phyloP scores from a whole-genome alignment of 371 early-diverging fungal species.

The Mortierella sp. region DNA sequence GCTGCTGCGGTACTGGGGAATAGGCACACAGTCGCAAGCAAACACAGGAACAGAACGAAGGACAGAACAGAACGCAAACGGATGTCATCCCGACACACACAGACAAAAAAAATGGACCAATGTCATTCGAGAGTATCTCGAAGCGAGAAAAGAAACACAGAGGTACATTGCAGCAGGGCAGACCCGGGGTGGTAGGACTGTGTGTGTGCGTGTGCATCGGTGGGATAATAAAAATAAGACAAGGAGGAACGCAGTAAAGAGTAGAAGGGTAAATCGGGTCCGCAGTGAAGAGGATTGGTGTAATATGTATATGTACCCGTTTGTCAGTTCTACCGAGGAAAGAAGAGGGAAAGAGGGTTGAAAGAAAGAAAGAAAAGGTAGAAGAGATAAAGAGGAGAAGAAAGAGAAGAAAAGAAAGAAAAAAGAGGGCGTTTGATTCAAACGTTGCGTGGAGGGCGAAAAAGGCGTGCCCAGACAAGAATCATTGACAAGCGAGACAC shows the following conservation, averaged over 20 bases:
- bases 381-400: background rate
- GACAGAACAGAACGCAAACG: background rate
- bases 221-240: background rate
- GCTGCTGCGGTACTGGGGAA: background rate
- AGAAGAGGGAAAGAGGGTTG: background rate
- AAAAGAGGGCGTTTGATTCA: background rate
- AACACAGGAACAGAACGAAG: background rate
- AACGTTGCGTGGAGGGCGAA: background rate
- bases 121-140: background rate
- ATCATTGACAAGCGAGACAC: conserved; percentile 4
- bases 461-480: background rate
- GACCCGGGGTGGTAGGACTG: background rate
- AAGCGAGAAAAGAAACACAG: background rate
- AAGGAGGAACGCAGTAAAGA: background rate
- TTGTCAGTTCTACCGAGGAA: conserved; percentile 1
- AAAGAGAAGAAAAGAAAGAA: background rate
- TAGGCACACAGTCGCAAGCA: background rate
- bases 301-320: background rate
- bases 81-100: background rate
- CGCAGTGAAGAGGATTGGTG: conserved; percentile 5
- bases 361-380: background rate
- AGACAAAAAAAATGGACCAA: background rate
- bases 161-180: background rate
- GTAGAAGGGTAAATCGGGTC: background rate
- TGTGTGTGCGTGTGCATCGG: background rate